Evolutionary conservation across 2,329 filamentous ascomycete species (phyloP), one percentile per base, ranked within the genome.

Genomic region (Alternaria incomplexa): DNA sequence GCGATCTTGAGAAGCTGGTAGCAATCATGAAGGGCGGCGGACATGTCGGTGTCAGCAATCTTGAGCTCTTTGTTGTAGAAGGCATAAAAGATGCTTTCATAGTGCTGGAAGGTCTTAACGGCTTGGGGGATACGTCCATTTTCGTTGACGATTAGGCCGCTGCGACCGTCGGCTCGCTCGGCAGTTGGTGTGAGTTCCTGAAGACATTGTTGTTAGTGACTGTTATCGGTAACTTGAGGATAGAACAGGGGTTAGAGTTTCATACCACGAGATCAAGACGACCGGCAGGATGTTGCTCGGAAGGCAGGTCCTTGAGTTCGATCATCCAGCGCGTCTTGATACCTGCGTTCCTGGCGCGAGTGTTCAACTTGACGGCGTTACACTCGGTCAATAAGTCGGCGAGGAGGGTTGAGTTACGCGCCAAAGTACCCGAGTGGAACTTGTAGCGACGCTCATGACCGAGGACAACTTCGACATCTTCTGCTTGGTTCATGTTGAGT

Each of bases 21-120:
- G 20, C 81, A 81, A 47, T 81, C 79, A 2, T 68, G 59, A n/a
- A 86, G 76, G 0, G 83, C 75, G 8, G 73, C 64, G 8, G 68
- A 67, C 58, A 86, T 79, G 40, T 76, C 67, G 5, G 71, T 70
- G 62, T 83, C 77, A 56, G 80, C 79, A 44, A 86, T 75, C 10
- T 75, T 63, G 32, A 85, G 73, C 1, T 79, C 72, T 20, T 74
- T 75, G 63, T 81, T 80, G 76, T 86, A 85, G 67, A 85, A 81
- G 20, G 81, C 77, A 36, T 82, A 81, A 56, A 86, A 73, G 17
- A 86, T 78, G 36, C 78, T 76, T 51, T 83, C 77, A 71, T 82
- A 86, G 51, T 81, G 68, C 9, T 67, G 62, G 58, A 76, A 77
- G 22, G 71, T 60, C 55, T 70, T 67, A 6, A 63, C 43, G 5